Evolutionary conservation across 495 filamentous ascomycete genomes (phyloP).

Genomic region (Sphaerosporella brunnea): DNA sequence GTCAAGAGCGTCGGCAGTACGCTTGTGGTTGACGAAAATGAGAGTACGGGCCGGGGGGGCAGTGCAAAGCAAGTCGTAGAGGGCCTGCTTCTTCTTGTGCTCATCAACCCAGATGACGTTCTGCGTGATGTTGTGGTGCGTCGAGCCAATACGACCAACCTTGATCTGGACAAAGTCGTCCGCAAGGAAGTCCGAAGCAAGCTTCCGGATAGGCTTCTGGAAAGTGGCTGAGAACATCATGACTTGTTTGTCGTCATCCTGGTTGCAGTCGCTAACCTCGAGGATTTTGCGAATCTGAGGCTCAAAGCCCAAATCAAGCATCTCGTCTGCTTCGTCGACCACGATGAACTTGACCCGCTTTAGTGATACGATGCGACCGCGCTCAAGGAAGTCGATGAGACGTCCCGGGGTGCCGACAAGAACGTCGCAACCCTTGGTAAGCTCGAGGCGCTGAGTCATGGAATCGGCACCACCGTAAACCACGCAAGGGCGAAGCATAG

Average conservation of each 20-base stretch:
- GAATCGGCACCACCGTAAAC: constrained; percentile 99
- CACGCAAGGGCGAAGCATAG: constrained; percentile 94
- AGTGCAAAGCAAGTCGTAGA: constrained; percentile 92
- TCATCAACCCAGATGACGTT: constrained; percentile 98
- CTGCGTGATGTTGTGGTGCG: constrained; percentile 98
- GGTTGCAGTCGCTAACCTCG: constrained; percentile 93
- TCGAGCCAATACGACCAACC: constrained; percentile 97
- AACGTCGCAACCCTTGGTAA: constrained; percentile 94
- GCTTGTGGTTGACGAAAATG: constrained; percentile 99
- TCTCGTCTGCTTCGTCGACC: constrained; percentile 96
- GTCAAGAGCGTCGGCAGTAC: constrained; percentile 93
- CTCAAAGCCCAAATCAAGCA: constrained; percentile 99
- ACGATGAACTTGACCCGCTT: constrained; percentile 95
- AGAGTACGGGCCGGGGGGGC: constrained; percentile 79
- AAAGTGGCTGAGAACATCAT: constrained; percentile 99
- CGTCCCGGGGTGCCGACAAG: constrained; percentile 93
- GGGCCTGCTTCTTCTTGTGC: constrained; percentile 86
- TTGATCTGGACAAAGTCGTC: constrained; percentile 91
- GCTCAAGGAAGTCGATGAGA: constrained; percentile 93
- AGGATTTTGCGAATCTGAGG: constrained; percentile 97
- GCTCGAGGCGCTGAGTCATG: constrained; percentile 85
- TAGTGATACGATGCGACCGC: constrained; percentile 84
- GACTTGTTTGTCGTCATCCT: constrained; percentile 68
- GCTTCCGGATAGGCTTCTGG: constrained; percentile 96
- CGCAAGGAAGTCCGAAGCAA: constrained; percentile 92